A percentile compares a stretch with the other conserved stretches of the same genome.
phyloP scores from a whole-genome alignment of 805 yeast species.

The Helenozyma rhizophorensis region DNA sequence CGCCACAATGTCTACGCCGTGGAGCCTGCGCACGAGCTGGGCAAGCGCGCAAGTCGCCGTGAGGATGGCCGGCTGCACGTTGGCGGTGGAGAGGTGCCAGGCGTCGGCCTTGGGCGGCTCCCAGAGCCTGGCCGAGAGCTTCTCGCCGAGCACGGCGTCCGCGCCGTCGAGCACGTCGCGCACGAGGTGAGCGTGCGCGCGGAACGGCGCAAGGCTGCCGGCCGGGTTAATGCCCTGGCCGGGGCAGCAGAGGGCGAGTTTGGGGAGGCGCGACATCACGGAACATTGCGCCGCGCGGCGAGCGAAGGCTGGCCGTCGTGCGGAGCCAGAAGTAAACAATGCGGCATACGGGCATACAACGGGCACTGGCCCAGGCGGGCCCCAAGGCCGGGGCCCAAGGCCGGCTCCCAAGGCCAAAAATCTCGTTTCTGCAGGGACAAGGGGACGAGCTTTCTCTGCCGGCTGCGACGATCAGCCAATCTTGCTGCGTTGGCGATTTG shows the following conservation, averaged over 20 bases:
- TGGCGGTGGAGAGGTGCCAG: conserved; percentile 17
- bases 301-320: too few species aligned
- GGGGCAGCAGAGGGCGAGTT: conserved; percentile 15
- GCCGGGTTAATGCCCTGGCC: conserved; percentile 16
- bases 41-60: conserved; percentile 27
- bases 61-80: conserved; percentile 54
- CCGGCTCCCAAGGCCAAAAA: too few species aligned
- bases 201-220: conserved; percentile 11
- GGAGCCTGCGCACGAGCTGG: conserved; percentile 3
- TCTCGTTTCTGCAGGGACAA: too few species aligned
- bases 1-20: conserved; percentile 15
- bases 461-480: too few species aligned
- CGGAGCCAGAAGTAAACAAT: too few species aligned
- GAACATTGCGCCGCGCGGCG: too few species aligned
- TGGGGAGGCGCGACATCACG: too few species aligned
- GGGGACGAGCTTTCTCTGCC: too few species aligned
- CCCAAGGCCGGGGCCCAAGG: too few species aligned
- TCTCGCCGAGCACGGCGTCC: conserved; percentile 10
- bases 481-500: too few species aligned
- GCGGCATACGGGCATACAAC: too few species aligned
- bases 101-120: conserved; percentile 5
- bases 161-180: conserved; percentile 9
- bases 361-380: too few species aligned
- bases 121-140: conserved; percentile 9
- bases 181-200: conserved; percentile 6